Percentiles rank a stretch among this genome's conserved stretches.
phyloP scores from a whole-genome alignment of 1,284 basidiomycete species.

The Pisolithus thermaeus region DNA sequence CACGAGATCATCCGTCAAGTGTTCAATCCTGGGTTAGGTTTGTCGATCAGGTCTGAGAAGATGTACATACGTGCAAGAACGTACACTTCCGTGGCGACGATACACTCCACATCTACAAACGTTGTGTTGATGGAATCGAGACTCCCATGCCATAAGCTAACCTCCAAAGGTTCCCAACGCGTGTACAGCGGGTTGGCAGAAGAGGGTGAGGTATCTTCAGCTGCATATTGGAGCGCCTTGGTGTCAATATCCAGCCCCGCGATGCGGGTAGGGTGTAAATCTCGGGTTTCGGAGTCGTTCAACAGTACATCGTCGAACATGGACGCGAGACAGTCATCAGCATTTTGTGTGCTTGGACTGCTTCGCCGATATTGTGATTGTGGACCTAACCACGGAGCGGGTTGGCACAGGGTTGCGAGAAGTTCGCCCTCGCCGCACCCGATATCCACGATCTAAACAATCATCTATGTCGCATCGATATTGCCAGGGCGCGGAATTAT shows the following conservation, averaged over 20 bases:
- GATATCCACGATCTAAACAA: conserved; percentile 62
- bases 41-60: conserved; percentile 3
- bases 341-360: conserved; percentile 2
- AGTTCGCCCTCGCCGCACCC: conserved; percentile 78
- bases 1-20: conserved; percentile 69
- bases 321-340: conserved; percentile 16
- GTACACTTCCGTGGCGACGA: conserved; percentile 84
- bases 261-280: conserved; percentile 55
- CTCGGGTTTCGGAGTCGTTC: conserved; percentile 42
- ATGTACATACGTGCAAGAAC: conserved; percentile 22
- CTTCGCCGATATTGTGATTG: conserved; percentile 23
- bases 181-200: conserved; percentile 26
- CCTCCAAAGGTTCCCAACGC: conserved; percentile 73
- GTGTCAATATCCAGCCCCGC: conserved; percentile 63
- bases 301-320: conserved; percentile 24
- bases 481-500: background rate
- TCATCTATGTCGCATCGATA: conserved; percentile 2
- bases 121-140: conserved; percentile 71
- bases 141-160: conserved; percentile 79
- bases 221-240: conserved; percentile 47
- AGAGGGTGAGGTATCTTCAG: conserved; percentile 38
- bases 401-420: conserved; percentile 62
- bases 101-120: conserved; percentile 75
- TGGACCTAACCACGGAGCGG: conserved; percentile 57
- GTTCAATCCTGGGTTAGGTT: conserved; percentile 68